phyloP scores from a whole-genome alignment of 179 eudicot species.

The Gypsophila paniculata region DNA sequence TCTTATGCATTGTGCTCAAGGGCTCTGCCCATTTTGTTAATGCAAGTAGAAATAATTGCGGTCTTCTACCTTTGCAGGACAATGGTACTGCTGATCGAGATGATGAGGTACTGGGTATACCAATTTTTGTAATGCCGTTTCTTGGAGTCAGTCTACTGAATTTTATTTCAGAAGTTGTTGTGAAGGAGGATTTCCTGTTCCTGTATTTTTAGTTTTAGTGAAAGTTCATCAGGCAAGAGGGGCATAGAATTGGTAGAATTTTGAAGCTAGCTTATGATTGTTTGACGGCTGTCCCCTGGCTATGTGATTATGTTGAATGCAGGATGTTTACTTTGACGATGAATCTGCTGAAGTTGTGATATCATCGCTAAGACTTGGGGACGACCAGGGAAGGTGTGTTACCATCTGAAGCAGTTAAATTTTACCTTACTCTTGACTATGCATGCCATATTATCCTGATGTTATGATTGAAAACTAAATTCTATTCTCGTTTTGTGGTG shows the following conservation, averaged over 20 bases:
- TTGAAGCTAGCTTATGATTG: too few species aligned
- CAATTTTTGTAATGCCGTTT: conserved; percentile 6
- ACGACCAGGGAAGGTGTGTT: conserved; percentile 82
- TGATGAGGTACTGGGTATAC: conserved; percentile 63
- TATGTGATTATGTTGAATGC: conserved; percentile 27
- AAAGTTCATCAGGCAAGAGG: too few species aligned
- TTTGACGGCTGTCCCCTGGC: conserved; percentile 6
- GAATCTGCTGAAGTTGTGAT: conserved; percentile 98
- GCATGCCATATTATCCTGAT: background rate
- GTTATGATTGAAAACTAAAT: background rate
- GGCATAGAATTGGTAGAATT: too few species aligned
- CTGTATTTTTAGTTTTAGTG: too few species aligned
- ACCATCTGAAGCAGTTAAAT: background rate
- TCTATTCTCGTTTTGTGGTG: background rate
- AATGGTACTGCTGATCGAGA: conserved; percentile 64
- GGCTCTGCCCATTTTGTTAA: conserved; percentile 18
- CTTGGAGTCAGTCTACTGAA: background rate
- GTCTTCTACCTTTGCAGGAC: conserved; percentile 46
- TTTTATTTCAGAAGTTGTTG: background rate
- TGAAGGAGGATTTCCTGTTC: background rate
- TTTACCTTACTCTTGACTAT: background rate
- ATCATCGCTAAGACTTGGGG: conserved; percentile 91
- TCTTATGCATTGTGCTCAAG: conserved; percentile 20
- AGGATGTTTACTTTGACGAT: conserved; percentile 96
- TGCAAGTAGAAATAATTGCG: background rate